Evolutionary conservation across 345 rosid species (phyloP).

Genomic region (Acer campestre): DNA sequence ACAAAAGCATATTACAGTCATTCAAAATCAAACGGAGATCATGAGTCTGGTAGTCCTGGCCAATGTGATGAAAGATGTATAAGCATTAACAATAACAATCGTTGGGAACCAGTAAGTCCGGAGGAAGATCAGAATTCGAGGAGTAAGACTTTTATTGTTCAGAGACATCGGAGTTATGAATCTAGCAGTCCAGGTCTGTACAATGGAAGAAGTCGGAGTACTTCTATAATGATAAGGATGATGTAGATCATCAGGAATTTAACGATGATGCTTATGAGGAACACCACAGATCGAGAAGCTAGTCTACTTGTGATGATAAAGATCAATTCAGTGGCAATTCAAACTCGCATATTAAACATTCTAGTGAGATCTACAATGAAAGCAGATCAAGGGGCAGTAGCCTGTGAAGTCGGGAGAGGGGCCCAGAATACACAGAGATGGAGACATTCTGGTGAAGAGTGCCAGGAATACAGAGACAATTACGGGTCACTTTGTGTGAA

Average conservation of each 20-base stretch:
- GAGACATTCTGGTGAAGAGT: neutral
- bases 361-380: neutral
- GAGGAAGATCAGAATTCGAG: slow-evolving; percentile 1
- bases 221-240: neutral
- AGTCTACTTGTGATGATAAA: neutral
- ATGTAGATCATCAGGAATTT: neutral
- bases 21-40: neutral
- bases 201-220: neutral
- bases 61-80: slow-evolving; percentile 1
- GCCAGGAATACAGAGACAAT: neutral
- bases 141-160: slow-evolving; percentile 4
- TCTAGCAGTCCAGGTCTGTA: neutral
- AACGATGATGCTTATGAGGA: neutral
- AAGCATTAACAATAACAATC: slow-evolving; percentile 16
- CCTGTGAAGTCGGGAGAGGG: no score
- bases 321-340: neutral
- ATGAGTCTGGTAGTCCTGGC: slow-evolving; percentile 1
- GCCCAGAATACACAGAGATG: neutral
- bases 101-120: slow-evolving; percentile 32
- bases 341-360: neutral
- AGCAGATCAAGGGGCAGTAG: neutral
- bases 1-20: neutral
- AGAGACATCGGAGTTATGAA: neutral
- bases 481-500: neutral
- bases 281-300: neutral